Base-by-base conservation (phyloP, 768 basidiomycete species). In the Russula foetens region DNA sequence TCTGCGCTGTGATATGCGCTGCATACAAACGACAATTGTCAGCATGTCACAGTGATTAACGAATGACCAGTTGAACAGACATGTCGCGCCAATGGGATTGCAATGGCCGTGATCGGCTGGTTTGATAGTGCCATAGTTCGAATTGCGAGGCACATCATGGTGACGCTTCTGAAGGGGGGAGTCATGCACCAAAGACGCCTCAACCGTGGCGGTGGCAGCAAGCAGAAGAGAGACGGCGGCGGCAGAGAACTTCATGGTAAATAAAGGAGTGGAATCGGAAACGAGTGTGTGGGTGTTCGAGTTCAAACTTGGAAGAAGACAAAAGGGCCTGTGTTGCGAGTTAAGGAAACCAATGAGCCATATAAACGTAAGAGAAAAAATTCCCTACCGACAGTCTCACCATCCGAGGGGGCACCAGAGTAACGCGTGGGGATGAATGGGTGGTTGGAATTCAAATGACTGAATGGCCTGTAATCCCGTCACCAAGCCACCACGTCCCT, bases 1-100 rank as follows among this genome's bases (percentile, higher is more conserved):
- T 72, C 26, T 75, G 72, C 7, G 70, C 66, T 4, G 81, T 84
- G 62, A 78, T 73, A 43, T 81, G 59, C 66, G 67, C 85, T 88
- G 67, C 43, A 38, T 7, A 44, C 17, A 33, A 53, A 53, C 7
- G 29, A 17, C 11, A 19, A 9, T 29, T 17, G 50, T 48, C 12
- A 53, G 23, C 39, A 29, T 35, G 38, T 33, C 56, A 31, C 52
- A 31, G 54, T 31, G 28, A 9, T 62, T 44, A 58, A 15, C 58
- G 12, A 21, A 23, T 24, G 47, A 35, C 4, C 59, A 29, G 56
- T 21, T 51, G 23, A 21, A 50, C 15, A 24, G 50, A 58, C 59
- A 24, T 35, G 62, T 41, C 14, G 62, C 62, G n/a, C 61, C 61
- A 15, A 48, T 26, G 23, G 51, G 29, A 15, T 23, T 19, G 19